Percentiles rank a stretch among this genome's conserved stretches.
These are phyloP conservation scores for Stagonosporopsis chrysanthemi DNA, from an alignment of 2,329 filamentous ascomycete genomes.

Conservation along the genomic window DNA sequence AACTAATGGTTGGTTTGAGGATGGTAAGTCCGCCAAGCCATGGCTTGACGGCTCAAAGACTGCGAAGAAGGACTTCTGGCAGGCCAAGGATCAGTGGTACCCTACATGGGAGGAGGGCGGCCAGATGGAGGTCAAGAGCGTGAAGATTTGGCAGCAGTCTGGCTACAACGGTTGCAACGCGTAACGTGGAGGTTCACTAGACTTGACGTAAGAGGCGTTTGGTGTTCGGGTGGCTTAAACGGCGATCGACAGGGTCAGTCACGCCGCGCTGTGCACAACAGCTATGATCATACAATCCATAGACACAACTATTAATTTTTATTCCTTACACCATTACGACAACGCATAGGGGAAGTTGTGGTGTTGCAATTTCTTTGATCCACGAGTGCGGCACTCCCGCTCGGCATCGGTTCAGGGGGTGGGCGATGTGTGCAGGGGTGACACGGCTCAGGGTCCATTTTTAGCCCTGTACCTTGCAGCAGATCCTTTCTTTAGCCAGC, in stretches of 20 bases:
- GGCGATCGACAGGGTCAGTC: conserved; percentile 17
- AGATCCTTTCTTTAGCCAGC: conserved; percentile 4
- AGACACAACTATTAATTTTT: conserved; percentile 19
- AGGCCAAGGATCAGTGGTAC: conserved; percentile 68
- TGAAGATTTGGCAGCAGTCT: conserved; percentile 63
- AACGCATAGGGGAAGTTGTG: not conserved
- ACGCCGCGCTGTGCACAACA: conserved; percentile 10
- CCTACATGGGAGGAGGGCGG: conserved; percentile 72
- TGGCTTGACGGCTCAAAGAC: conserved; percentile 75
- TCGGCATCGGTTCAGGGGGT: not conserved
- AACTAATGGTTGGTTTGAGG: conserved; percentile 84
- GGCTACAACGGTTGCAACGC: conserved; percentile 56
- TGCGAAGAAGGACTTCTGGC: conserved; percentile 80
- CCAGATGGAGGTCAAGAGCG: conserved; percentile 72
- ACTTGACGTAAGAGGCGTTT: conserved; percentile 15
- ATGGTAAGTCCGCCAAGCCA: conserved; percentile 75
- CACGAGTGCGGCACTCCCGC: conserved; percentile 3
- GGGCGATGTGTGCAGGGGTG: not conserved
- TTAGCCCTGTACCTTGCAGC: conserved; percentile 16
- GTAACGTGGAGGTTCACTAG: conserved; percentile 3
- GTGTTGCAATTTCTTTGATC: conserved; percentile 4
- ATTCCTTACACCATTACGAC: not conserved
- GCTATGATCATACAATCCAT: conserved; percentile 13
- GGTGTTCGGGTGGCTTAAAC: conserved; percentile 21
- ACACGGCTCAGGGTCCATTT: not conserved